phyloP scores from a whole-genome alignment of 2,329 filamentous ascomycete genomes.

The Rhytidhysteron rufulum region DNA sequence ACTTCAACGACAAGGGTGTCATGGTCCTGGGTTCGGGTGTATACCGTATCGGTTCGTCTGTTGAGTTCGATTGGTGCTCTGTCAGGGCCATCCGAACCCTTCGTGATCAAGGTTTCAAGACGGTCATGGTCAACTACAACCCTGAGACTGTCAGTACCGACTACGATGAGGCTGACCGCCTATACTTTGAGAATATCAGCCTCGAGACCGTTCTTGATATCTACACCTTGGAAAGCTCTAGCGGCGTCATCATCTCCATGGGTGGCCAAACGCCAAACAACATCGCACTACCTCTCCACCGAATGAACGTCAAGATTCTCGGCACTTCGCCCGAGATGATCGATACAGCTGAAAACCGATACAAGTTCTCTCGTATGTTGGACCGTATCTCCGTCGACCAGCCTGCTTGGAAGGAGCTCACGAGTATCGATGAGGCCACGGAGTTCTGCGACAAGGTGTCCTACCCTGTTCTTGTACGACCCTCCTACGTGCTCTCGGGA shows the following conservation, averaged over 20 bases:
- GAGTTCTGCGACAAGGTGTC: conserved; percentile 83
- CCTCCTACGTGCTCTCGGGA: conserved; percentile 94
- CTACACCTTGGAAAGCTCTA: conserved; percentile 79
- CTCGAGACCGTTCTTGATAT: conserved; percentile 89
- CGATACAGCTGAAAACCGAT: conserved; percentile 92
- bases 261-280: conserved; percentile 98
- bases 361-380: conserved; percentile 98
- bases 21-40: conserved; percentile 97
- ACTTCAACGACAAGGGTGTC: conserved; percentile 83
- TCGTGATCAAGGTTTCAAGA: conserved; percentile 80
- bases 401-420: conserved; percentile 96
- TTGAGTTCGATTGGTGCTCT: conserved; percentile 99
- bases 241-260: conserved; percentile 89
- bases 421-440: conserved; percentile 85
- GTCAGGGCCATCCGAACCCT: conserved; percentile 91
- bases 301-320: conserved; percentile 85
- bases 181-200: conserved; percentile 96
- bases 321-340: conserved; percentile 99
- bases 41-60: conserved; percentile 94
- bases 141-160: conserved; percentile 88
- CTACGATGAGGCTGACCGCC: conserved; percentile 87
- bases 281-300: conserved; percentile 84
- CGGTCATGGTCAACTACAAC: conserved; percentile 94
- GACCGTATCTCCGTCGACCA: conserved; percentile 94
- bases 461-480: conserved; percentile 91